Conservation (phyloP, 306 rosid species). For the Casuarina glauca region DNA sequence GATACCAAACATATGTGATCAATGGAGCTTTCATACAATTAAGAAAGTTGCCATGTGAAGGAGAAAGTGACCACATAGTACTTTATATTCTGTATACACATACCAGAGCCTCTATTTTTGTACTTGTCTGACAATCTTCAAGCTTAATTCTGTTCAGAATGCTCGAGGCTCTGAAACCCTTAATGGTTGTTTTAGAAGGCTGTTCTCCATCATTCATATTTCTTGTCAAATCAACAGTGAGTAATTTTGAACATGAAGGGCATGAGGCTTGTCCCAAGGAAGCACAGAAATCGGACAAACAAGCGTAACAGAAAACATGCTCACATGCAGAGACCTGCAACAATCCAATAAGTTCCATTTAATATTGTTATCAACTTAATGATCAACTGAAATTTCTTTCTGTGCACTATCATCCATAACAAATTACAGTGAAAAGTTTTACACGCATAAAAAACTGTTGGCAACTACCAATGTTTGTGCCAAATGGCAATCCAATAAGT, state of each 20-base stretch:
- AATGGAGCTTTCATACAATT: neutral
- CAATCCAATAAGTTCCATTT: constrained; percentile 8
- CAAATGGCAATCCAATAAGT: neutral
- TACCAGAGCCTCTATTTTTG: constrained; percentile 98
- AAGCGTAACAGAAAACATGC: constrained; percentile 79
- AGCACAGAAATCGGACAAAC: constrained; percentile 65
- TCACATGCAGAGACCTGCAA: constrained; percentile 83
- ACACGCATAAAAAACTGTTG: neutral
- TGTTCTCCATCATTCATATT: constrained; percentile 39
- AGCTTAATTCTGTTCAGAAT: constrained; percentile 76
- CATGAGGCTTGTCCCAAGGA: constrained; percentile 66
- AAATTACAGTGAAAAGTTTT: neutral
- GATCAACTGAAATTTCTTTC: neutral
- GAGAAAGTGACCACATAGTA: neutral
- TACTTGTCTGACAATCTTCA: constrained; percentile 89
- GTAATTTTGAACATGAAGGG: constrained; percentile 80
- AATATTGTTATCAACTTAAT: neutral
- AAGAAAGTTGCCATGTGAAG: neutral
- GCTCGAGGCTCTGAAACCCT: constrained; percentile 85
- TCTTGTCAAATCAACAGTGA: constrained; percentile 72
- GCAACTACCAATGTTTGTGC: neutral
- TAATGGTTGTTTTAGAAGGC: constrained; percentile 55
- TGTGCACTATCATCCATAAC: neutral
- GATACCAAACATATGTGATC: neutral
- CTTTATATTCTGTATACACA: constrained; percentile 24